Conservation (phyloP, 768 basidiomycete genomes). For the Pluteus cervinus region DNA sequence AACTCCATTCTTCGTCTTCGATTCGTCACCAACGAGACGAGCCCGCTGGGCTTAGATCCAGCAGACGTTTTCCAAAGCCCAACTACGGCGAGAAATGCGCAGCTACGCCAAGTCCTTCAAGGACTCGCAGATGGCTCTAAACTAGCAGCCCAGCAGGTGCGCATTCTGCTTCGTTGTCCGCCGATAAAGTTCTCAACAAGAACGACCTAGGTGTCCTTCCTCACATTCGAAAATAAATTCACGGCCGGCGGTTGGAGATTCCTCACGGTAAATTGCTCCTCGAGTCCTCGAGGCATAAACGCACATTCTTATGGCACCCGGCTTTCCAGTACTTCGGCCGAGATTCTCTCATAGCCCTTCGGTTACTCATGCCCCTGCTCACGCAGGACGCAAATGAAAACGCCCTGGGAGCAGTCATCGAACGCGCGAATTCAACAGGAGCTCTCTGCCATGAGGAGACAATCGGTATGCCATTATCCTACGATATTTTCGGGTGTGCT, state of each 20-base stretch:
- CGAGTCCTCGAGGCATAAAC: background rate
- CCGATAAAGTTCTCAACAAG: background rate
- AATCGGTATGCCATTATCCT: conserved; percentile 19
- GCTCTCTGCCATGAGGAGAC: conserved; percentile 40
- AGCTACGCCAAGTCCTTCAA: conserved; percentile 19
- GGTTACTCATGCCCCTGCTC: conserved; percentile 33
- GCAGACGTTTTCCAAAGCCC: conserved; percentile 25
- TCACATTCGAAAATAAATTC: conserved; percentile 32
- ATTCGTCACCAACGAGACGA: conserved; percentile 33
- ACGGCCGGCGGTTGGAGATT: conserved; percentile 41
- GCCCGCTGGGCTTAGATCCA: conserved; percentile 25
- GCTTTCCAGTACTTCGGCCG: conserved; percentile 23
- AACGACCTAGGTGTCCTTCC: conserved; percentile 28
- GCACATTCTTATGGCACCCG: background rate
- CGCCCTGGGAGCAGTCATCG: conserved; percentile 37
- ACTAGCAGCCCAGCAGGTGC: conserved; percentile 14
- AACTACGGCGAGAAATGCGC: conserved; percentile 17
- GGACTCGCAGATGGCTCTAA: conserved; percentile 19
- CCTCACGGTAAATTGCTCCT: conserved; percentile 23
- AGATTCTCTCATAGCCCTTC: conserved; percentile 37
- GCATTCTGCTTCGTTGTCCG: background rate
- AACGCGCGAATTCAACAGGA: conserved; percentile 33
- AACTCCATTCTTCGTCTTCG: conserved; percentile 16
- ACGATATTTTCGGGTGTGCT: background rate
- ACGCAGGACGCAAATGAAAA: conserved; percentile 33